Conservation (phyloP, 768 basidiomycete species). For the Lyophyllum atratum region DNA sequence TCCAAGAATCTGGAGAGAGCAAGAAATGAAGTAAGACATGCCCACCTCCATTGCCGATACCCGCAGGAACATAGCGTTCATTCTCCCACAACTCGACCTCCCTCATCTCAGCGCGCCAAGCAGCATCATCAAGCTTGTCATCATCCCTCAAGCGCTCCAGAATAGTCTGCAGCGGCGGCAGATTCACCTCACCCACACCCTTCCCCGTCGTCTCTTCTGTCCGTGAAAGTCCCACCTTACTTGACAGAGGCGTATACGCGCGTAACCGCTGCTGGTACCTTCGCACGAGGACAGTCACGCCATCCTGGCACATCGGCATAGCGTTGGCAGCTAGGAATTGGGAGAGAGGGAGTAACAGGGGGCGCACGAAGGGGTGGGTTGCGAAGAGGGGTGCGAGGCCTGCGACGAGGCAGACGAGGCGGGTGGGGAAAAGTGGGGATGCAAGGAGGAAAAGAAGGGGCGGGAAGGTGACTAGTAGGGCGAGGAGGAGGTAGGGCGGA, state of each 20-base stretch:
- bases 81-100: conserved; percentile 84
- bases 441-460: conserved; percentile 51
- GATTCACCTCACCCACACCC: background rate
- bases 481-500: conserved; percentile 52
- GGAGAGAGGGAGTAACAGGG: conserved; percentile 6
- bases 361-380: conserved; percentile 16
- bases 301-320: background rate
- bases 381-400: conserved; percentile 16
- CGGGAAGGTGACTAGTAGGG: conserved; percentile 48
- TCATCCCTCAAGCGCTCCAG: conserved; percentile 56
- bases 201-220: background rate
- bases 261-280: background rate
- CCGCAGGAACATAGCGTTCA: conserved; percentile 49
- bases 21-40: background rate
- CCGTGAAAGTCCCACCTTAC: background rate
- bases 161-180: conserved; percentile 20
- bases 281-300: background rate
- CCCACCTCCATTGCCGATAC: conserved; percentile 20
- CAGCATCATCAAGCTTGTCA: conserved; percentile 61
- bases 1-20: no score
- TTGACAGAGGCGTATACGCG: background rate
- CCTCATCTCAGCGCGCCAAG: conserved; percentile 65
- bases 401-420: conserved; percentile 44
- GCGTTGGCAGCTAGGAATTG: background rate
- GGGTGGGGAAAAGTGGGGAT: conserved; percentile 49